Percentiles rank a stretch among this genome's conserved stretches.
phyloP scores from a whole-genome alignment of 345 rosid species.

The Moricandia moricandioides region DNA sequence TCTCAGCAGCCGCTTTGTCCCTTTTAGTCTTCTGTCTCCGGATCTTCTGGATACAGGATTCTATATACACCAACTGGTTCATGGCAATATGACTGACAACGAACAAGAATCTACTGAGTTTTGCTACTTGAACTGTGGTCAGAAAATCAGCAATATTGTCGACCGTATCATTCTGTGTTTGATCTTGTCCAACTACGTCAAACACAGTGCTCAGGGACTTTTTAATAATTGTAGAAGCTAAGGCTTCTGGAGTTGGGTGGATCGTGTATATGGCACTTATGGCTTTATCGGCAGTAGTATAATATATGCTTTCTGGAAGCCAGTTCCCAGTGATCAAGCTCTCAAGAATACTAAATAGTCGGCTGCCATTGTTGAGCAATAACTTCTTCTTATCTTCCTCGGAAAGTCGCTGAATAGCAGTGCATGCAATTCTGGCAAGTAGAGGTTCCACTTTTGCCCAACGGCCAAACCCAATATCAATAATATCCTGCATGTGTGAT shows the following conservation, averaged over 20 bases:
- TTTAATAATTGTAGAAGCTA: conserved; percentile 67
- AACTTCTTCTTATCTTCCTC: conserved; percentile 77
- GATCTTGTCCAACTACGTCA: conserved; percentile 46
- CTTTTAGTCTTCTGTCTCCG: conserved; percentile 71
- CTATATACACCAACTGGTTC: conserved; percentile 93
- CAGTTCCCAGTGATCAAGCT: conserved; percentile 76
- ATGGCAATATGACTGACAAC: conserved; percentile 85
- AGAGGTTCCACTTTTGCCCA: conserved; percentile 97
- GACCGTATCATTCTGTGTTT: conserved; percentile 44
- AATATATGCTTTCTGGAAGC: conserved; percentile 88
- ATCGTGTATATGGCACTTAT: conserved; percentile 67
- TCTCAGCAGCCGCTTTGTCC: conserved; percentile 47
- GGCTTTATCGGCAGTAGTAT: conserved; percentile 93
- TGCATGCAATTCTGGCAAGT: conserved; percentile 89
- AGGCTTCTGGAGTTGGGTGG: conserved; percentile 88
- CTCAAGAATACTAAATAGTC: conserved; percentile 68
- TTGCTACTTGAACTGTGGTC: conserved; percentile 64
- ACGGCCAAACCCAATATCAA: conserved; percentile 98
- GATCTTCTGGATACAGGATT: conserved; percentile 79
- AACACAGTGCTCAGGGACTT: conserved; percentile 64
- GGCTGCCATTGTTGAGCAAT: conserved; percentile 65
- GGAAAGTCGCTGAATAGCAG: conserved; percentile 82
- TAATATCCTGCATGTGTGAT: conserved; percentile 86
- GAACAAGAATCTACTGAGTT: conserved; percentile 81
- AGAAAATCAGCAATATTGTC: conserved; percentile 31